These are phyloP conservation scores for Spiraea crenata DNA, from an alignment of 331 rosid species.

Conservation along the genomic window DNA sequence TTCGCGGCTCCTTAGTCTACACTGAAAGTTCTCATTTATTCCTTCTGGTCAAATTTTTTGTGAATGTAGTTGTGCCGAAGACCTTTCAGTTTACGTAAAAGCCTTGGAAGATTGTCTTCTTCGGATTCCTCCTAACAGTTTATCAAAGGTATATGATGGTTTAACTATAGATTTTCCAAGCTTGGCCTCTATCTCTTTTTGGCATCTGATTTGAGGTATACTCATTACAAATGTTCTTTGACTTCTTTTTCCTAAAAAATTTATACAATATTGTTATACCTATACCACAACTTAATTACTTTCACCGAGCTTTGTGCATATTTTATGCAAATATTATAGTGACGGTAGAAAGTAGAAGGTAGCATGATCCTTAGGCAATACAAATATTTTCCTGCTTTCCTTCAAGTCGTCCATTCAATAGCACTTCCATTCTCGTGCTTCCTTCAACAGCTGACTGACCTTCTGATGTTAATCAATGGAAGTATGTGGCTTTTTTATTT, in stretches of 20 bases:
- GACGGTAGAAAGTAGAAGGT: neutral
- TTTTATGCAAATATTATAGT: neutral
- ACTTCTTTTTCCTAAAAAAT: neutral
- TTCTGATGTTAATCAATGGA: neutral
- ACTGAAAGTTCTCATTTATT: conserved; percentile 4
- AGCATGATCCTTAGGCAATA: neutral
- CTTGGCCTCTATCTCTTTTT: conserved; percentile 3
- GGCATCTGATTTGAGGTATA: conserved; percentile 9
- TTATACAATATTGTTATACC: neutral
- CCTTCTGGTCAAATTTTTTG: neutral
- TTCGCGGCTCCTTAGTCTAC: neutral
- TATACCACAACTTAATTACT: neutral
- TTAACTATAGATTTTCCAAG: neutral
- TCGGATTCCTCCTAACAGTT: conserved; percentile 83
- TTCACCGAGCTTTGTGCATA: neutral
- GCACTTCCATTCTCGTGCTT: neutral
- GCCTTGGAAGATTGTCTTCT: conserved; percentile 63
- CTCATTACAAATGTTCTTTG: neutral
- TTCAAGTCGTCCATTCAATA: conserved; percentile 1
- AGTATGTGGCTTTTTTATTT: neutral
- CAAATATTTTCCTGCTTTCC: neutral
- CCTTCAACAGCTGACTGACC: neutral
- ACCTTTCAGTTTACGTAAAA: conserved; percentile 64
- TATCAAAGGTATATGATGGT: conserved; percentile 62
- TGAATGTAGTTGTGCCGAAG: conserved; percentile 61